These are phyloP conservation scores for Mucor sp. DNA, from an alignment of 371 early-diverging fungal genomes.

Conservation along the genomic window DNA sequence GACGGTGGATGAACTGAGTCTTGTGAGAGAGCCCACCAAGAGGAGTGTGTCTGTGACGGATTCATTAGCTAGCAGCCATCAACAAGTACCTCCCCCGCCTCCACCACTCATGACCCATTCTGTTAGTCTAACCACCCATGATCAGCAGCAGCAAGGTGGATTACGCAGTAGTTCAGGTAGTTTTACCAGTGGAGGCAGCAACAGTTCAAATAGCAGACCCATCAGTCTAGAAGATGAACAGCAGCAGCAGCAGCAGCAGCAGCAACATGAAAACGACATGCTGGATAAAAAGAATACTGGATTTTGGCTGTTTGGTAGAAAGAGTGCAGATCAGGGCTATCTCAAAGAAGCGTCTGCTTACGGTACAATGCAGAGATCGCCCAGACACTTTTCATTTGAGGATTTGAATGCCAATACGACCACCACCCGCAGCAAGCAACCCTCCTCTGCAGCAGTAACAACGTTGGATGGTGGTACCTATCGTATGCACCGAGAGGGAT, in stretches of 20 bases:
- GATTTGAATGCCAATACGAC: conserved; percentile 23
- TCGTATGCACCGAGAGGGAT: conserved; percentile 27
- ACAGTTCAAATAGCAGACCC: conserved; percentile 50
- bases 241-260: conserved; percentile 6
- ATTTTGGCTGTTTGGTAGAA: conserved; percentile 51
- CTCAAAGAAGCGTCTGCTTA: conserved; percentile 1
- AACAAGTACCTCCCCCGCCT: neutral
- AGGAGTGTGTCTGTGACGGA: conserved; percentile 36
- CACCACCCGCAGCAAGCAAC: neutral
- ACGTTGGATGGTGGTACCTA: neutral
- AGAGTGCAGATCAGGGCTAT: conserved; percentile 30
- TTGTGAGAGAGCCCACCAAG: conserved; percentile 66
- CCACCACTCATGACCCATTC: conserved; percentile 11
- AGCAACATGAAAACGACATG: conserved; percentile 2
- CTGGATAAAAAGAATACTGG: conserved; percentile 7
- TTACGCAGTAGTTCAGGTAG: conserved; percentile 43
- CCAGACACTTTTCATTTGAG: conserved; percentile 44
- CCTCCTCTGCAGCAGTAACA: neutral
- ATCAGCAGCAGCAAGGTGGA: conserved; percentile 26
- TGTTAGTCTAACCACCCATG: conserved; percentile 10
- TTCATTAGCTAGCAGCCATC: neutral
- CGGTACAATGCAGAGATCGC: conserved; percentile 24
- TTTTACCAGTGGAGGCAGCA: conserved; percentile 24
- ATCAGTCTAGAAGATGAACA: conserved; percentile 38
- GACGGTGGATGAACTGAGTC: conserved; percentile 75